These are phyloP conservation scores for Aspergillus sp. DNA, from an alignment of 2,329 filamentous ascomycete species.

Conservation along the genomic window DNA sequence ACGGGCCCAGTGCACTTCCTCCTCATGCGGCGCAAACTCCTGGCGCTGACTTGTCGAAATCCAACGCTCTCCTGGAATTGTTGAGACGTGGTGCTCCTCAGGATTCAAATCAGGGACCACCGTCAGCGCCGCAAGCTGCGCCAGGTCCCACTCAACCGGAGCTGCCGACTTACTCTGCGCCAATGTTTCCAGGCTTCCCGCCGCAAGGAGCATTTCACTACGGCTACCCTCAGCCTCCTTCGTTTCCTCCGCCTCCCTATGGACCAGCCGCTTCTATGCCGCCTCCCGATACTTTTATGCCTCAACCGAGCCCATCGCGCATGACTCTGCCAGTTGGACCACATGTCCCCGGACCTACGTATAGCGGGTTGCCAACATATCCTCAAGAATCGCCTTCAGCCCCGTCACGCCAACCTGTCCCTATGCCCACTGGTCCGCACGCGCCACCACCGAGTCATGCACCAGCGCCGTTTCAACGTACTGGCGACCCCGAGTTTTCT, in stretches of 20 bases:
- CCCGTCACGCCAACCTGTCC: constrained; percentile 2
- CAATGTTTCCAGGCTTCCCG: constrained; percentile 40
- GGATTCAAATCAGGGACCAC: constrained; percentile 41
- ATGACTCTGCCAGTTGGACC: not conserved
- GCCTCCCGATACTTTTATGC: not conserved
- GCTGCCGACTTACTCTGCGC: constrained; percentile 51
- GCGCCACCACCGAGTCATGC: constrained; percentile 11
- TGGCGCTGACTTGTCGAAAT: constrained; percentile 38
- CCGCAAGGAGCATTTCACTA: constrained; percentile 28
- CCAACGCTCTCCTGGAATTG: constrained; percentile 56
- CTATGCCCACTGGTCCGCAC: constrained; percentile 14
- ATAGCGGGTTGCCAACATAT: constrained; percentile 20
- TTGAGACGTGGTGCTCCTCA: constrained; percentile 42
- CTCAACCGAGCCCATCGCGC: constrained; percentile 6
- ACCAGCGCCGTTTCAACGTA: constrained; percentile 45
- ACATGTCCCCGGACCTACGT: constrained; percentile 17
- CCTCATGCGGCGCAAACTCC: constrained; percentile 10
- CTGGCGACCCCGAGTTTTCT: constrained; percentile 45
- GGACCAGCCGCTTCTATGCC: constrained; percentile 12
- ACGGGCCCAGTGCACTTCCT: too few relatives aligned
- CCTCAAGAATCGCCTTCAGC: constrained; percentile 19
- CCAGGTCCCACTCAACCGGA: constrained; percentile 55
- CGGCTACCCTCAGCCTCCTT: constrained; percentile 1
- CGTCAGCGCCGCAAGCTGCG: constrained; percentile 54
- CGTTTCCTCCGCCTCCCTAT: not conserved